Evolutionary conservation across 2,329 filamentous ascomycete genomes (phyloP).

Genomic region (Karstenula rhodostoma): DNA sequence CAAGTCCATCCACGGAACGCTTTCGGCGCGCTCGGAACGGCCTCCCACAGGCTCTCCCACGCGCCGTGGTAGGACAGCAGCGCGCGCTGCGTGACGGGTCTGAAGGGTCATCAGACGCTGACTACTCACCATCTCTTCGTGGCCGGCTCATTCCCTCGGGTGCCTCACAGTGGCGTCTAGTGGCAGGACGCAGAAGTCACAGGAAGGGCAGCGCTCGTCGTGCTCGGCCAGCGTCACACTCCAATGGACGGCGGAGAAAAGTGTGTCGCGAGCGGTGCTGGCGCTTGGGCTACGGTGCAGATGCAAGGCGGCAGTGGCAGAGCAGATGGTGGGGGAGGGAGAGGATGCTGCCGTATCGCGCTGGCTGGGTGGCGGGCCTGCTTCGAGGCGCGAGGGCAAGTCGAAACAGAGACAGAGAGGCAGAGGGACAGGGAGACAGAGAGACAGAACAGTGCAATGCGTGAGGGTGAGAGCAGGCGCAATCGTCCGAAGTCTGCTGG

Average conservation of each 20-base stretch:
- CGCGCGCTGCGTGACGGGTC: not conserved
- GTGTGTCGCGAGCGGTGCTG: conserved; percentile 6
- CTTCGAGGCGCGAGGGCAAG: not conserved
- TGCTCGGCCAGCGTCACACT: conserved; percentile 6
- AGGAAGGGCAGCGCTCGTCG: conserved; percentile 14
- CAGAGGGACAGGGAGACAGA: not conserved
- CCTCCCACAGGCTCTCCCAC: not conserved
- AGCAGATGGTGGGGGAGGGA: conserved; percentile 17
- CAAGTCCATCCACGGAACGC: conserved; percentile 5
- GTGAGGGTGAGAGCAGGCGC: not conserved
- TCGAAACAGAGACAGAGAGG: not conserved
- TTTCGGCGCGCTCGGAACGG: conserved; percentile 6
- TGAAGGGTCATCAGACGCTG: conserved; percentile 33
- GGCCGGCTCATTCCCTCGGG: conserved; percentile 52
- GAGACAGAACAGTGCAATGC: conserved; percentile 3
- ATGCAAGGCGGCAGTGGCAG: conserved; percentile 5
- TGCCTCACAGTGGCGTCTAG: conserved; percentile 28
- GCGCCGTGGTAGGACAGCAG: conserved; percentile 7
- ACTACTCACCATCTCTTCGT: conserved; percentile 53
- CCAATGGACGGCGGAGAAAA: not conserved
- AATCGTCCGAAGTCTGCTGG: not conserved
- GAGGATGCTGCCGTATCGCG: conserved; percentile 11
- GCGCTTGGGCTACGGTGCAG: conserved; percentile 12
- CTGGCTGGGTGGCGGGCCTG: conserved; percentile 2
- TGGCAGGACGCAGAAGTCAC: conserved; percentile 17